Evolutionary conservation across 768 basidiomycete species (phyloP), one percentile per base, ranked within the genome.

Genomic region (Coprinopsis strossmayeri): DNA sequence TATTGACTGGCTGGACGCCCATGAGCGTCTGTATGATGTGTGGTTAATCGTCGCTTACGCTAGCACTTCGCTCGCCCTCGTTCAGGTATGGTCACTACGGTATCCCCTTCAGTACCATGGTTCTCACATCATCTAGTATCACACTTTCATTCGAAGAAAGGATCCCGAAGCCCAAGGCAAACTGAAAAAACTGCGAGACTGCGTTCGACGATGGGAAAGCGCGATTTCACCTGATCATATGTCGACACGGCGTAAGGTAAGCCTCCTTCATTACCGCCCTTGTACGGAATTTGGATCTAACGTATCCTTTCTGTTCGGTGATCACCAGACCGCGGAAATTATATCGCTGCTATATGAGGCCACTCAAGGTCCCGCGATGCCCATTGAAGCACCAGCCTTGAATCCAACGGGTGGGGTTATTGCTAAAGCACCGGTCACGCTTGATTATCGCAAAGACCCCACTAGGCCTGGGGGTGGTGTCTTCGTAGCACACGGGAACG

Each of bases 321-420:
- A n/a, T n/a, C n/a, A n/a, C 54, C 46, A 93, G 89, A 91, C 90
- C 0, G 82, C 90, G 39, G 93, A 97, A 67, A 94, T 95, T 48
- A 95, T 96, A 56, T 76, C 87, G 4, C 71, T 97, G 21, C 72
- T 96, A 28, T 94, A 91, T 63, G 91, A 94, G 67, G 91, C 93
- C 11, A 95, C 94, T n/a, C 86, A 89, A 62, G 84, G 85, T n/a
- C 74, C 60, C 41, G 70, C 61, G 42, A 58, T 70, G 51, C 70
- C 69, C 7, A 64, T 81, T 46, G 77, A 81, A 56, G 72, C 80
- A 0, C 80, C 84, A 9, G 70, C 77, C 13, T 72, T 91, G 49
- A 93, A 92, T 61, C 91, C 93, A 2, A 82, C 76, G 0, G 86
- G 89, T 1, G 84, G 84, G 24, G 81, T 79, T 50, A 79, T 69